Evolutionary conservation across 495 filamentous ascomycete species (phyloP).

Genomic region (Penicillium coprophilum): DNA sequence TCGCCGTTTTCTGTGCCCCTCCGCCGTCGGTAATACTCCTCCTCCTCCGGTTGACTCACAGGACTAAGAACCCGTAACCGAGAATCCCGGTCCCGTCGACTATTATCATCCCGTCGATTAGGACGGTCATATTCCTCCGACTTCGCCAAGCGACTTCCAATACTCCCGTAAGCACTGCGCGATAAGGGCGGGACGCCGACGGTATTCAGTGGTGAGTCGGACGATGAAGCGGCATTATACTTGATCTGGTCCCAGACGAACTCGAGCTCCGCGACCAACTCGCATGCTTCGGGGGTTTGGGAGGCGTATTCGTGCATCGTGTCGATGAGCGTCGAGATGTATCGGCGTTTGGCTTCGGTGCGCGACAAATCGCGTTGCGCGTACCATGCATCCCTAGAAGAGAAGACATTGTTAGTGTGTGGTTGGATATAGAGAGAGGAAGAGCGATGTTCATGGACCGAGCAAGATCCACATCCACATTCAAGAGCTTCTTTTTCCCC

Average conservation of each 20-base stretch:
- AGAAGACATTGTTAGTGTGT: neutral
- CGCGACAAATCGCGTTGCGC: constrained; percentile 72
- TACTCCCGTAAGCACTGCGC: constrained; percentile 37
- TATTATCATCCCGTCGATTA: constrained; percentile 5
- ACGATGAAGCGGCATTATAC: constrained; percentile 67
- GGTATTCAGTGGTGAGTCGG: constrained; percentile 47
- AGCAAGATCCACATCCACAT: neutral
- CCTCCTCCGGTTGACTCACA: constrained; percentile 75
- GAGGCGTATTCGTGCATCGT: constrained; percentile 94
- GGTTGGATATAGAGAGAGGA: neutral
- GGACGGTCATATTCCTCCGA: constrained; percentile 31
- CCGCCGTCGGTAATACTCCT: constrained; percentile 46
- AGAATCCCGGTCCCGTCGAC: constrained; percentile 25
- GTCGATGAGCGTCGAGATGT: constrained; percentile 88
- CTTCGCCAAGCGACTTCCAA: constrained; percentile 32
- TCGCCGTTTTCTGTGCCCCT: constrained; percentile 22
- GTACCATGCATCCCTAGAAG: constrained; percentile 81
- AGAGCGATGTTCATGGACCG: neutral
- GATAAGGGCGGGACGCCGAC: constrained; percentile 38
- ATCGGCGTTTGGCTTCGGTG: constrained; percentile 92
- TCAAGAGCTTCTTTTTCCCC: neutral
- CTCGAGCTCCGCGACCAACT: constrained; percentile 89
- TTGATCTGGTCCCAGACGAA: constrained; percentile 99
- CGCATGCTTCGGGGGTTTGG: constrained; percentile 77
- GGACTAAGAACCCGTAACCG: constrained; percentile 70